Evolutionary conservation across 1,284 basidiomycete species (phyloP).

Genomic region (Rhodotorula sp.): DNA sequence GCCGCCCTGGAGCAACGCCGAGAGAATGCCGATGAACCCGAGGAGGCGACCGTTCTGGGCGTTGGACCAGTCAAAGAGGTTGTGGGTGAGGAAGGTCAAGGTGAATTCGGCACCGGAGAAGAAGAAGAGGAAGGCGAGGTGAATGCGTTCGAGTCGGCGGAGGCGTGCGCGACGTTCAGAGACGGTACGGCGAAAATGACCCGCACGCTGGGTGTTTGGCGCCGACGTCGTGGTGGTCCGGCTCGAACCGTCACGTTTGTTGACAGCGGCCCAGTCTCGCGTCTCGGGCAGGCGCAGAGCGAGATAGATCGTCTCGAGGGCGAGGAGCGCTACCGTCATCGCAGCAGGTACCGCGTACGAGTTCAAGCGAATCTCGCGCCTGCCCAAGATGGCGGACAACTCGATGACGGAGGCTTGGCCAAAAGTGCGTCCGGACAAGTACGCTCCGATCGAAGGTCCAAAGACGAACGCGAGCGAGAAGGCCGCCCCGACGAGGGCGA

Average conservation of each 20-base stretch:
- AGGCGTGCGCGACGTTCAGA: slow-evolving; percentile 43
- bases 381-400: background rate
- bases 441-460: slow-evolving; percentile 61
- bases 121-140: slow-evolving; percentile 77
- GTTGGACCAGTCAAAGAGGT: slow-evolving; percentile 82
- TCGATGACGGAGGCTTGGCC: slow-evolving; percentile 36
- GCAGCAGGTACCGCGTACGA: slow-evolving; percentile 73
- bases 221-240: background rate
- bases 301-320: slow-evolving; percentile 44
- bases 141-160: slow-evolving; percentile 59
- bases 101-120: slow-evolving; percentile 93
- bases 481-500: slow-evolving; percentile 88
- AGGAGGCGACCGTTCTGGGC: slow-evolving; percentile 77
- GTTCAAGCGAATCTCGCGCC: slow-evolving; percentile 63
- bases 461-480: slow-evolving; percentile 83
- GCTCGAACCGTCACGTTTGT: background rate
- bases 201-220: background rate
- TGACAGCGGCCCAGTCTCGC: slow-evolving; percentile 14
- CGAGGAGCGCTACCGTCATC: slow-evolving; percentile 38
- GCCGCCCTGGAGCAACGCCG: slow-evolving; percentile 81
- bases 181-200: background rate
- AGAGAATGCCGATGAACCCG: slow-evolving; percentile 81
- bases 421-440: slow-evolving; percentile 50
- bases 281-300: slow-evolving; percentile 46
- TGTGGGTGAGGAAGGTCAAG: slow-evolving; percentile 80